These are phyloP conservation scores for Batrachochytrium dendrobatidis DNA, from an alignment of 371 early-diverging fungal species.

Conservation along the genomic window DNA sequence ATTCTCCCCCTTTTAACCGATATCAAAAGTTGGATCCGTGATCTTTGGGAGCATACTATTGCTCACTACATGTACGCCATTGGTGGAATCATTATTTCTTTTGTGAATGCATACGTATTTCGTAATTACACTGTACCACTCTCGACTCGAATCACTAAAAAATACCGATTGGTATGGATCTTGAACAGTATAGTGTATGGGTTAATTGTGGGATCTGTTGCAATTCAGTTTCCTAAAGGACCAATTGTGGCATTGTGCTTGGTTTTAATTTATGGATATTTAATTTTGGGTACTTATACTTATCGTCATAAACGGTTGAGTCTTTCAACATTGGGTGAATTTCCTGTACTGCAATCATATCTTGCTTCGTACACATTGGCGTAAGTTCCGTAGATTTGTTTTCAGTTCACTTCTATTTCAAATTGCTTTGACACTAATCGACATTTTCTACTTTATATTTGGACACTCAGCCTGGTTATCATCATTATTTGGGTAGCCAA, in stretches of 20 bases:
- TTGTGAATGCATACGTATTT: slow-evolving; percentile 14
- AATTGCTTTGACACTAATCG: not conserved
- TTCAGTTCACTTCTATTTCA: not conserved
- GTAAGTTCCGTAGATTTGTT: not conserved
- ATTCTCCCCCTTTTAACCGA: slow-evolving; percentile 9
- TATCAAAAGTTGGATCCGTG: slow-evolving; percentile 17
- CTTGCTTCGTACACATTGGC: slow-evolving; percentile 9
- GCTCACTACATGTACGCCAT: slow-evolving; percentile 26
- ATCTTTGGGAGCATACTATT: slow-evolving; percentile 21
- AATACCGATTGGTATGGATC: slow-evolving; percentile 7
- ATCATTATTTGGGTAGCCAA: not conserved
- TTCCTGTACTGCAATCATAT: slow-evolving; percentile 16
- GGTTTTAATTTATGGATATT: slow-evolving; percentile 12
- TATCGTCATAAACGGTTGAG: not conserved
- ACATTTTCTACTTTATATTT: not conserved
- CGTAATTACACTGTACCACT: slow-evolving; percentile 5
- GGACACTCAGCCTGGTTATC: not conserved
- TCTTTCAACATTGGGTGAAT: slow-evolving; percentile 6
- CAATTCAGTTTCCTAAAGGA: slow-evolving; percentile 23
- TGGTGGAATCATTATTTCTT: slow-evolving; percentile 17
- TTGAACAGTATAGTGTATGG: slow-evolving; percentile 12
- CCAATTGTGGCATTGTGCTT: slow-evolving; percentile 18
- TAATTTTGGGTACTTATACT: slow-evolving; percentile 10
- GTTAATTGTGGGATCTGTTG: slow-evolving; percentile 19
- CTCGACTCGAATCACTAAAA: not conserved